These are phyloP conservation scores for Ophiostoma quercus DNA, from an alignment of 2,329 filamentous ascomycete species.

Conservation along the genomic window DNA sequence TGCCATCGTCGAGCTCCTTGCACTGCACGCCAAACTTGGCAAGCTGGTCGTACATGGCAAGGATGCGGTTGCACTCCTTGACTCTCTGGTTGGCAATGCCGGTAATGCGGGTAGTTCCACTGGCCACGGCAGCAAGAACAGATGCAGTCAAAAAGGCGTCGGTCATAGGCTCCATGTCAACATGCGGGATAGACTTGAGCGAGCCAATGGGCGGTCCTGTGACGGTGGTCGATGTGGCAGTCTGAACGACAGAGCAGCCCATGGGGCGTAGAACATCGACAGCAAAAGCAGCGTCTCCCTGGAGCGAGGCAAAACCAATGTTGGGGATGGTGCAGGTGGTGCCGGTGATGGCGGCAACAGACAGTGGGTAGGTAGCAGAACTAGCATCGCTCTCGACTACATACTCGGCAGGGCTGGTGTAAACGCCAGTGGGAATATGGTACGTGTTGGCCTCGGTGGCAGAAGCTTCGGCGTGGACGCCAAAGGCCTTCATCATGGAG, in stretches of 20 bases:
- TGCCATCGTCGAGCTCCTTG: slow-evolving; percentile 88
- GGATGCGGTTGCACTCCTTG: slow-evolving; percentile 96
- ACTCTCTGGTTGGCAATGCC: slow-evolving; percentile 97
- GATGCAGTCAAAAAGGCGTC: slow-evolving; percentile 96
- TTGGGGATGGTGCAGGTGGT: slow-evolving; percentile 95
- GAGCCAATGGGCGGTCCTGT: slow-evolving; percentile 74
- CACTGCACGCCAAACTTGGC: slow-evolving; percentile 88
- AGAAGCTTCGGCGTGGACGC: slow-evolving; percentile 72
- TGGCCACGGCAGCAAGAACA: slow-evolving; percentile 83
- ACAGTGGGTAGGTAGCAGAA: slow-evolving; percentile 92
- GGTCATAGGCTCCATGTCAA: slow-evolving; percentile 99
- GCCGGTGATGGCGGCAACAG: slow-evolving; percentile 90
- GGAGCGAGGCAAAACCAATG: slow-evolving; percentile 84
- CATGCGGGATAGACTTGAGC: slow-evolving; percentile 68
- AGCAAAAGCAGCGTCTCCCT: slow-evolving; percentile 92
- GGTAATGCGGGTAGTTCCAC: slow-evolving; percentile 75
- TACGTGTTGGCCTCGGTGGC: slow-evolving; percentile 81
- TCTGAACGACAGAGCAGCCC: slow-evolving; percentile 88
- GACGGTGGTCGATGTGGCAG: slow-evolving; percentile 80
- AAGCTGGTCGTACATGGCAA: slow-evolving; percentile 90
- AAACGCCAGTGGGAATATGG: slow-evolving; percentile 79
- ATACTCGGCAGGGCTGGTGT: slow-evolving; percentile 80
- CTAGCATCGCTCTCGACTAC: slow-evolving; percentile 95
- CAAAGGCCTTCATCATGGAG: slow-evolving; percentile 93
- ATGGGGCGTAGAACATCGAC: slow-evolving; percentile 85